A percentile compares a stretch with the other conserved stretches of the same genome.
These are phyloP conservation scores for Stenogyne calaminthoides DNA, from an alignment of 305 asterid species.

Conservation along the genomic window DNA sequence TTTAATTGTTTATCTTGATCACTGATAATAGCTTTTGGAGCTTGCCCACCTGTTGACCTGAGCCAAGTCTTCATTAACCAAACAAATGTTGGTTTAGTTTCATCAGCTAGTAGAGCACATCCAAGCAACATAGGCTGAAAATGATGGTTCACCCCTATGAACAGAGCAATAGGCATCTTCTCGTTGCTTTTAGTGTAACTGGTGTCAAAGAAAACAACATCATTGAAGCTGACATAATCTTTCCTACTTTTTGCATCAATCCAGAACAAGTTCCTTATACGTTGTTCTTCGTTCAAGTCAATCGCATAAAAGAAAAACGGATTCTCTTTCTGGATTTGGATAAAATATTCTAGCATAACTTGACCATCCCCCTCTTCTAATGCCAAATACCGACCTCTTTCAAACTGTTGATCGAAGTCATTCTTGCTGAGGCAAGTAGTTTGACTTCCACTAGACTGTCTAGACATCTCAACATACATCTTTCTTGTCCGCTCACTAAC, in stretches of 20 bases:
- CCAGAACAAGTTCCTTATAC: constrained; percentile 88
- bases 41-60: constrained; percentile 79
- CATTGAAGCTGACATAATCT: constrained; percentile 73
- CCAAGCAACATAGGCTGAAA: constrained; percentile 89
- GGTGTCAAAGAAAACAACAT: constrained; percentile 76
- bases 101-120: constrained; percentile 80
- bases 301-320: constrained; percentile 81
- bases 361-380: constrained; percentile 92
- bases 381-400: constrained; percentile 58
- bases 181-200: constrained; percentile 69
- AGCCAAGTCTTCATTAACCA: constrained; percentile 98
- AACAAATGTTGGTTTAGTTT: constrained; percentile 63
- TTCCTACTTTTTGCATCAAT: constrained; percentile 86
- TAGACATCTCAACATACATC: constrained; percentile 95
- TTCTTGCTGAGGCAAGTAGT: constrained; percentile 41
- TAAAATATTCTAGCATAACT: constrained; percentile 71
- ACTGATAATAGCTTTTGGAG: constrained; percentile 77
- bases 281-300: constrained; percentile 86
- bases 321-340: constrained; percentile 71
- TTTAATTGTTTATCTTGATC: constrained; percentile 74
- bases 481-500: constrained; percentile 93
- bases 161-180: constrained; percentile 80
- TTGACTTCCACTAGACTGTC: constrained; percentile 59
- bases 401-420: constrained; percentile 57
- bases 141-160: constrained; percentile 94